Evolutionary conservation across 768 basidiomycete species (phyloP).

Genomic region (Termitomyces sp.): DNA sequence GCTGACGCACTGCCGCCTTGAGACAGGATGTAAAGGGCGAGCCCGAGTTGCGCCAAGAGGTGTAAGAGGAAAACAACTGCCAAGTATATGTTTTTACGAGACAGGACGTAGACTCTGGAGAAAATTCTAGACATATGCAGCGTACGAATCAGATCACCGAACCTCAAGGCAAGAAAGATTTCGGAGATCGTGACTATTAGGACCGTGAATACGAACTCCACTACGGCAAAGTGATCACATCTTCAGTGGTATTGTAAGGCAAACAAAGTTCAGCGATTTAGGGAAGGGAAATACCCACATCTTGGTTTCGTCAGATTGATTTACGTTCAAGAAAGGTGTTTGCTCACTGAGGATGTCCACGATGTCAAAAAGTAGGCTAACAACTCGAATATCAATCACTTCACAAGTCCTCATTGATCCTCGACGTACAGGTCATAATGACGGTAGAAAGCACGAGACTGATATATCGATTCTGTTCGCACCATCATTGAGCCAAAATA

Average conservation of each 20-base stretch:
- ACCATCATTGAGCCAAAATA: neutral
- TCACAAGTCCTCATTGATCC: neutral
- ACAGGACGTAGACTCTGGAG: conserved; percentile 18
- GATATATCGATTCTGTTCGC: conserved; percentile 19
- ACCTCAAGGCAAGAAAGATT: conserved; percentile 20
- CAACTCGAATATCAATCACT: neutral
- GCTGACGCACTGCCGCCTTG: conserved; percentile 6
- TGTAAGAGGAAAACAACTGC: conserved; percentile 13
- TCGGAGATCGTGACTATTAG: conserved; percentile 21
- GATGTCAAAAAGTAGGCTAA: conserved; percentile 6
- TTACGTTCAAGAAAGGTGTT: neutral
- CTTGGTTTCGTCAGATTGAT: neutral
- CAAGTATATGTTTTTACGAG: conserved; percentile 15
- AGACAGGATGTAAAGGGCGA: conserved; percentile 16
- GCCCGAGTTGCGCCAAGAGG: conserved; percentile 13
- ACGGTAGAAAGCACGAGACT: conserved; percentile 13
- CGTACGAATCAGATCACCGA: neutral
- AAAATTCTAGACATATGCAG: neutral
- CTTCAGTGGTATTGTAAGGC: neutral
- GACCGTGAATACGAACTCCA: conserved; percentile 15
- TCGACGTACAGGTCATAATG: conserved; percentile 8
- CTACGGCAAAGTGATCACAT: conserved; percentile 16
- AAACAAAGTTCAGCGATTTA: neutral
- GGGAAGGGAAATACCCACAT: conserved; percentile 5
- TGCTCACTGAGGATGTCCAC: conserved; percentile 10